Conservation (phyloP, 192 early-diverging fungal genomes). For the Ambispora gerdemannii region DNA sequence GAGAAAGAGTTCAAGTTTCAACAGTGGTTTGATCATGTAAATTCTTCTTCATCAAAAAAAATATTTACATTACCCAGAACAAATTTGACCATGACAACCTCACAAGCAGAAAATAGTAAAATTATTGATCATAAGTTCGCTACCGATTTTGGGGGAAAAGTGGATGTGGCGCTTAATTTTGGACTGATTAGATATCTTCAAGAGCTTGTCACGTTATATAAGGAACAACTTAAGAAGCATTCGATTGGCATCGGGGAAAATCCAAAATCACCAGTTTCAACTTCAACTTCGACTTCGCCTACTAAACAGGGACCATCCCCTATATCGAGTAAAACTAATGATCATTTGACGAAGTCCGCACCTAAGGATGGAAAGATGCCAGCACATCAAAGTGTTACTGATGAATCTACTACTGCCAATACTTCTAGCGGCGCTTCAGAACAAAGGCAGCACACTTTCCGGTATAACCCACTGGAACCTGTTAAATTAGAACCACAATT, state of each 20-base stretch:
- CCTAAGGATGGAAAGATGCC: not conserved
- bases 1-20: conserved; percentile 13
- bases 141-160: conserved; percentile 40
- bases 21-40: conserved; percentile 34
- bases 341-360: not conserved
- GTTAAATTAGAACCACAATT: conserved; percentile 48
- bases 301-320: too few relatives aligned
- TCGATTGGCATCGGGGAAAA: conserved; percentile 10
- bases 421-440: not conserved
- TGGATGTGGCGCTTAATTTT: conserved; percentile 48
- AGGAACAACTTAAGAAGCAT: conserved; percentile 36
- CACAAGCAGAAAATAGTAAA: conserved; percentile 22
- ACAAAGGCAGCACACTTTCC: conserved; percentile 1
- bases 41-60: conserved; percentile 13
- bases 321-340: not conserved
- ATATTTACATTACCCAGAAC: conserved; percentile 45
- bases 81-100: conserved; percentile 40
- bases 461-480: conserved; percentile 31
- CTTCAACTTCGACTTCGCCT: not conserved
- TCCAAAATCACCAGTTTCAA: not conserved
- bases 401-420: not conserved
- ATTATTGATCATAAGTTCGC: conserved; percentile 38
- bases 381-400: not conserved
- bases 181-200: conserved; percentile 45
- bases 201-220: conserved; percentile 40